Conservation (phyloP, 257 asterid genomes). For the Capsicum rhomboideum region DNA sequence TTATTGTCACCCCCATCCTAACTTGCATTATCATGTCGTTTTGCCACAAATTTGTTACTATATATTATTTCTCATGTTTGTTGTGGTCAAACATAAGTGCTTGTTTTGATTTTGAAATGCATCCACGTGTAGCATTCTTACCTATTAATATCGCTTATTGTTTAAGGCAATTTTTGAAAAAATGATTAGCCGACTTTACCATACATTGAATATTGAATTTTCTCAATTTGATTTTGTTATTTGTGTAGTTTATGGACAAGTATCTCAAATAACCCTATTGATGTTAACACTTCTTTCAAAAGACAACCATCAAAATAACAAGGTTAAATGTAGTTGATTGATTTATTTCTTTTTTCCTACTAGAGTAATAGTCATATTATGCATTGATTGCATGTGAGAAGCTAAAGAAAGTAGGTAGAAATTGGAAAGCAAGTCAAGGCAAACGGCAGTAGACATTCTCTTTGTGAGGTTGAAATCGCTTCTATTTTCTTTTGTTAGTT, state of each 20-base stretch:
- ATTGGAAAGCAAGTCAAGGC: background rate
- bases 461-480: background rate
- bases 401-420: background rate
- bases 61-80: background rate
- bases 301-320: background rate
- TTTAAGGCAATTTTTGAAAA: background rate
- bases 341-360: no score
- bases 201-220: no score
- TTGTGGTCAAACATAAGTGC: background rate
- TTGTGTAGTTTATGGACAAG: background rate
- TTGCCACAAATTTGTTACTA: background rate
- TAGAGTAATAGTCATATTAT: background rate
- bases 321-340: no score
- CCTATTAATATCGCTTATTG: background rate
- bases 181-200: background rate
- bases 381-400: background rate
- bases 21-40: background rate
- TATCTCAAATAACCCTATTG: background rate
- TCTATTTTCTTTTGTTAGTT: background rate
- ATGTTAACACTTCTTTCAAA: background rate
- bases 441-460: background rate
- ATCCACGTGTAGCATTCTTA: background rate
- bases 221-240: background rate
- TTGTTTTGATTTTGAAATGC: background rate
- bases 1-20: background rate